These are phyloP conservation scores for Phialemonium atrogriseum DNA, from an alignment of 2,329 filamentous ascomycete genomes.

Conservation along the genomic window DNA sequence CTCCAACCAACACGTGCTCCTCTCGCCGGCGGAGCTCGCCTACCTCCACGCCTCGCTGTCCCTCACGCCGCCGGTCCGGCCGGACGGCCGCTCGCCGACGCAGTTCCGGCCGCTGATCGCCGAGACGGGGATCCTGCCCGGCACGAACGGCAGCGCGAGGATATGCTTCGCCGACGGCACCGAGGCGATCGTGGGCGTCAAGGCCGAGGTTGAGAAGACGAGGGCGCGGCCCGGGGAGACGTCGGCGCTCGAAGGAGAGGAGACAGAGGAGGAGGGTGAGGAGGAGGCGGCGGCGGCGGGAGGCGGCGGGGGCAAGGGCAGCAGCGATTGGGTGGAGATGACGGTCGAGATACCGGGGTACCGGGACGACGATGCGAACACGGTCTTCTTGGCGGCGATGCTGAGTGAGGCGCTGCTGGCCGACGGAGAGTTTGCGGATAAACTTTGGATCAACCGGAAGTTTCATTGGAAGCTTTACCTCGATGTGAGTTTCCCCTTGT, in stretches of 20 bases:
- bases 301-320: conserved; percentile 33
- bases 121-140: conserved; percentile 82
- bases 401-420: conserved; percentile 77
- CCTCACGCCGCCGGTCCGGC: conserved; percentile 74
- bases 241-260: conserved; percentile 17
- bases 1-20: conserved; percentile 59
- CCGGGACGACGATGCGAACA: conserved; percentile 83
- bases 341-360: conserved; percentile 85
- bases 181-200: conserved; percentile 91
- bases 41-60: conserved; percentile 87
- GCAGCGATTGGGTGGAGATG: conserved; percentile 76
- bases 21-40: conserved; percentile 92
- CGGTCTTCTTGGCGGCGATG: conserved; percentile 82
- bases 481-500: conserved; percentile 63
- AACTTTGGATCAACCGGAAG: conserved; percentile 76
- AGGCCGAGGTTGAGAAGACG: conserved; percentile 85
- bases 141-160: conserved; percentile 84
- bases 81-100: conserved; percentile 71
- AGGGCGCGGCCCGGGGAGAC: conserved; percentile 15
- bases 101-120: conserved; percentile 89
- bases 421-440: conserved; percentile 59
- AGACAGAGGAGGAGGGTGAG: conserved; percentile 16
- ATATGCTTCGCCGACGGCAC: conserved; percentile 93
- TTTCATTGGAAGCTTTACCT: conserved; percentile 97
- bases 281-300: conserved; percentile 19